These are phyloP conservation scores for Rhizophagus sp. DNA, from an alignment of 192 early-diverging fungal species.

Conservation along the genomic window DNA sequence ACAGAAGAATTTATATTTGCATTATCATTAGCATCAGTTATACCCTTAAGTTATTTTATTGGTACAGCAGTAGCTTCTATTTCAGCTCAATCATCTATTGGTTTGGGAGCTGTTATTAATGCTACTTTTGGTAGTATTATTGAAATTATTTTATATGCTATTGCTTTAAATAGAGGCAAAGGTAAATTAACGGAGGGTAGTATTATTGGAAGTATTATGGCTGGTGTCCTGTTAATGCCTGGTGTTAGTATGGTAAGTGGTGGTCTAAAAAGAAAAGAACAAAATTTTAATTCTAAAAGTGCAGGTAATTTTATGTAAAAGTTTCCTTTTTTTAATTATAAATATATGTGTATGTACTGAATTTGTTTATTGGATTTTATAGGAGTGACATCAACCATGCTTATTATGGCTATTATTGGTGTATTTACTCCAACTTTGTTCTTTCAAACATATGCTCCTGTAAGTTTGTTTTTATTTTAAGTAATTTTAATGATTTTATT, in stretches of 20 bases:
- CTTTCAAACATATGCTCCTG: slow-evolving; percentile 84
- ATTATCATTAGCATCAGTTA: slow-evolving; percentile 73
- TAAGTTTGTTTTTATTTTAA: slow-evolving; percentile 34
- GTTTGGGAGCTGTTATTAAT: slow-evolving; percentile 94
- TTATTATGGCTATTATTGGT: slow-evolving; percentile 92
- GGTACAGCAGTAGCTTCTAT: slow-evolving; percentile 97
- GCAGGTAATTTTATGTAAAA: slow-evolving; percentile 57
- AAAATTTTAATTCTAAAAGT: slow-evolving; percentile 92
- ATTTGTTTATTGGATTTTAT: not conserved
- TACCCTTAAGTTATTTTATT: slow-evolving; percentile 95
- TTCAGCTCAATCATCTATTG: slow-evolving; percentile 90
- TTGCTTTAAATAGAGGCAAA: slow-evolving; percentile 89
- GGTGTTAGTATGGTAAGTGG: slow-evolving; percentile 94
- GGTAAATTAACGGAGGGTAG: slow-evolving; percentile 85
- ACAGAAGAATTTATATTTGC: slow-evolving; percentile 55
- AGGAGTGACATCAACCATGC: slow-evolving; percentile 93
- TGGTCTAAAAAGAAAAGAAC: slow-evolving; percentile 87
- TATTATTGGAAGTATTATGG: slow-evolving; percentile 89
- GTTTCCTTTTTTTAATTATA: not conserved
- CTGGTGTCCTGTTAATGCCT: slow-evolving; percentile 87
- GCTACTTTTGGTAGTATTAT: slow-evolving; percentile 97
- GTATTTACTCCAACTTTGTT: slow-evolving; percentile 93
- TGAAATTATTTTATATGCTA: slow-evolving; percentile 91
- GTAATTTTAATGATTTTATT: not conserved
- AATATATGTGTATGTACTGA: too few species aligned